Evolutionary conservation across 169 alveolate species (phyloP).

Genomic region (Besnoitia besnoiti): DNA sequence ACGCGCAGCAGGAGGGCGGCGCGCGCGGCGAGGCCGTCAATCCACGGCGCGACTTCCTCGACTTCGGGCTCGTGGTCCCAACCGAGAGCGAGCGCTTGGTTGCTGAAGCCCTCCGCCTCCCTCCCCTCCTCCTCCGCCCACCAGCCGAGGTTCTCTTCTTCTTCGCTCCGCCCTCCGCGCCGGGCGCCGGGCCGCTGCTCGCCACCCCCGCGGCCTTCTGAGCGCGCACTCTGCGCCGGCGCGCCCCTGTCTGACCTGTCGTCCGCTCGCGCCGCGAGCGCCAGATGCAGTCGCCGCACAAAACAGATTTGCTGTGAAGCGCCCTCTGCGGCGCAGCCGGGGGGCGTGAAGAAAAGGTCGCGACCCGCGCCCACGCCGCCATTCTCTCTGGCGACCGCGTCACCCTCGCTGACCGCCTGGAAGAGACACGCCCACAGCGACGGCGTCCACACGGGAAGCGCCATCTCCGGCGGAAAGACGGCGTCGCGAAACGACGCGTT

Average conservation of each 20-base stretch:
- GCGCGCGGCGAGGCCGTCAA: background rate
- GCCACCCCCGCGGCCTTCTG: too few relatives aligned
- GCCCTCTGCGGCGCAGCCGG: background rate
- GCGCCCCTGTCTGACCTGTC: background rate
- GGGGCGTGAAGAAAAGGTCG: background rate
- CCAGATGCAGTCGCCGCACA: background rate
- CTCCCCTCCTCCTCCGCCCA: background rate
- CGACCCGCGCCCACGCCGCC: background rate
- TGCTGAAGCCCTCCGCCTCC: background rate
- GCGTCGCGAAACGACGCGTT: background rate
- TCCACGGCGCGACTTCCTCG: constrained; percentile 9
- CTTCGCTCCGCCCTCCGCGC: background rate
- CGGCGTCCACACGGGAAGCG: background rate
- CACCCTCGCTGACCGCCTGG: background rate
- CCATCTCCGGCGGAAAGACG: background rate
- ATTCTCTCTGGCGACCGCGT: background rate
- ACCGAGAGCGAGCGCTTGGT: background rate
- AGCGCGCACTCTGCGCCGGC: too few relatives aligned
- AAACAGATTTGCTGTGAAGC: background rate
- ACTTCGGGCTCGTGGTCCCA: background rate
- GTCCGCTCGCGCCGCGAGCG: background rate
- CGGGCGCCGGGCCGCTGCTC: background rate
- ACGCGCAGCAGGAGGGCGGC: constrained; percentile 7
- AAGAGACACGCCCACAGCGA: background rate
- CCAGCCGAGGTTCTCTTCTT: background rate